phyloP scores from a whole-genome alignment of 768 basidiomycete species.

The Tulasnella sp. region DNA sequence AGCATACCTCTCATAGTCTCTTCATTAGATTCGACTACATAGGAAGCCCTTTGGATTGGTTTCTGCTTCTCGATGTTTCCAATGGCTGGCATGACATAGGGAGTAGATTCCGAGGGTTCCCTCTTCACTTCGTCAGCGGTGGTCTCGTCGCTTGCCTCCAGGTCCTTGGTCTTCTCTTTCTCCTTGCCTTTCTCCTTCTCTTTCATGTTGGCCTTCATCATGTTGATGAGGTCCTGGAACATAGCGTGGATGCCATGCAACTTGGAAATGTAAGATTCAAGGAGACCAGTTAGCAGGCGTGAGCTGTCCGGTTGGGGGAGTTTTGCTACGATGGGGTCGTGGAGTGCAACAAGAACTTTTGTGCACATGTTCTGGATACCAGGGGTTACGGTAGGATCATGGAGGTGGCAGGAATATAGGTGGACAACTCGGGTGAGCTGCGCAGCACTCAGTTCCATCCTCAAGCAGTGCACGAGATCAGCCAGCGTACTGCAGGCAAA shows the following conservation, averaged over 20 bases:
- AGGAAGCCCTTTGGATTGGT: conserved; percentile 66
- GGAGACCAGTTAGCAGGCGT: conserved; percentile 56
- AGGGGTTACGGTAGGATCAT: conserved; percentile 70
- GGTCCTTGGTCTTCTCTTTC: conserved; percentile 29
- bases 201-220: conserved; percentile 38
- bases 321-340: conserved; percentile 70
- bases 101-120: conserved; percentile 20
- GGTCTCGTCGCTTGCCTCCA: conserved; percentile 2
- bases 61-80: conserved; percentile 72
- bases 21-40: conserved; percentile 70
- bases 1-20: conserved; percentile 63
- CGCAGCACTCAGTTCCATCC: conserved; percentile 59
- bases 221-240: conserved; percentile 39
- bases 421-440: conserved; percentile 71
- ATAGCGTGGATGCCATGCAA: conserved; percentile 66
- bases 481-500: conserved; percentile 79
- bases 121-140: background rate
- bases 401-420: conserved; percentile 76
- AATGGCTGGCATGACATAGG: conserved; percentile 34
- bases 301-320: conserved; percentile 57
- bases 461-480: conserved; percentile 86
- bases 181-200: conserved; percentile 17
- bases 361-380: conserved; percentile 81
- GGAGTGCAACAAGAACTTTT: conserved; percentile 83
- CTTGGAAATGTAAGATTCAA: conserved; percentile 75